Percentiles rank a stretch among this genome's conserved stretches.
These are phyloP conservation scores for Leishmania braziliensis DNA, from an alignment of 208 protist genomes.

Conservation along the genomic window DNA sequence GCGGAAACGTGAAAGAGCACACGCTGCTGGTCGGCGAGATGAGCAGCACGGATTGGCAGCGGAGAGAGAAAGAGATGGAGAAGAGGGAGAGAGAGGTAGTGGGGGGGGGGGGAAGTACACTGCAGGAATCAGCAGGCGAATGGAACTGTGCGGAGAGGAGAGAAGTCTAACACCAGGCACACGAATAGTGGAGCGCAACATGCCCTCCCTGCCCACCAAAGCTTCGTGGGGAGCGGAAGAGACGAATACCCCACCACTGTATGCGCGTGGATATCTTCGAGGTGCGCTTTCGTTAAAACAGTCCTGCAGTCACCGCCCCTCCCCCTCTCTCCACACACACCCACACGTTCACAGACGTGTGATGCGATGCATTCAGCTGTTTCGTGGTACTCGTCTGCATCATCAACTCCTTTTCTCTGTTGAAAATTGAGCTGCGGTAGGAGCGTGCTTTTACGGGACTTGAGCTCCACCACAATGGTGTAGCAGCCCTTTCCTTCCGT, in stretches of 20 bases:
- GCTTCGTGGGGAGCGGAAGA: background rate
- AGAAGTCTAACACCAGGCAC: background rate
- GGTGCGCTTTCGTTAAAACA: background rate
- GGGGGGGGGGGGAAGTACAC: too few relatives aligned
- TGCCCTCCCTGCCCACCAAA: background rate
- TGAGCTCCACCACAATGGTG: background rate
- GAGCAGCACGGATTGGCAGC: background rate
- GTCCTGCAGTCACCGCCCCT: background rate
- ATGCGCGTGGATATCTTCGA: background rate
- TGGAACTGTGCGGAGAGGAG: background rate
- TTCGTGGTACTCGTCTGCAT: background rate
- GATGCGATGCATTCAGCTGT: background rate
- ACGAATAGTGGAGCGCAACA: background rate
- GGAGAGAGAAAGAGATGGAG: background rate
- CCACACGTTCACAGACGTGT: background rate
- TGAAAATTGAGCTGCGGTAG: background rate
- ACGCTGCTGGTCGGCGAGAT: constrained; percentile 18
- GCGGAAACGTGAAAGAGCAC: constrained; percentile 31
- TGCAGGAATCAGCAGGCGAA: background rate
- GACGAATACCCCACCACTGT: background rate
- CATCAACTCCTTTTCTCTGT: background rate
- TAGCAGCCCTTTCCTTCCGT: background rate
- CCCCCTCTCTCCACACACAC: background rate
- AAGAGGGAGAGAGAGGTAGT: background rate
- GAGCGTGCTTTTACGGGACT: background rate